Base-by-base conservation (phyloP, 164 flowering plant genomes). In the Santalum album region DNA sequence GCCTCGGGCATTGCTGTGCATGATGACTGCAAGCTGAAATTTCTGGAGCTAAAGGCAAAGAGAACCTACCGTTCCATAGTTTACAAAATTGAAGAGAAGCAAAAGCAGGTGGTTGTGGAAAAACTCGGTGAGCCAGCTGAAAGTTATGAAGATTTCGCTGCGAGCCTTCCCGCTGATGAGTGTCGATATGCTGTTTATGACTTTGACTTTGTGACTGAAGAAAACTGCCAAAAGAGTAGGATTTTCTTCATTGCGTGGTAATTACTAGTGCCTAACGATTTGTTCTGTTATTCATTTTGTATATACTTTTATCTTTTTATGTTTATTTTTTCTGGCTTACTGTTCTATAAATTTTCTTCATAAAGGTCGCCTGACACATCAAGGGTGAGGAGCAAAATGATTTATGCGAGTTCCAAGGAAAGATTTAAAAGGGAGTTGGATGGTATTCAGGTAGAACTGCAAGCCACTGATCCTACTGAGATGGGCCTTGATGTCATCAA, bases 311-410 rank as follows among this genome's bases (percentile, higher is more conserved):
- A n/a, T n/a, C n/a, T 43, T 43, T 5, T 43, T 38, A 9, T 2
- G 42, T 15, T 38, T 29, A 3, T 9, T 9, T 29, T 29, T 29
- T 9, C 34, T 22, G 0, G 10, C n/a, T n/a, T n/a, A n/a, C n/a
- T n/a, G n/a, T n/a, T n/a, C n/a, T n/a, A 24, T 51, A 46, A 46
- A 23, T 6, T 10, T 7, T 53, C 19, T n/a, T n/a, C n/a, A 25
- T 44, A 44, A 39, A 79, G 84, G 84, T 74, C 69, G 29, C 84
- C 84, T 27, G 84, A 79, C 56, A 60, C 65, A 2, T 46, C 84
- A 2, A 67, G 78, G 64, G 79, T 79, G 63, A 79, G 84, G 60
- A 78, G 72, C 69, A 78, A 78, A 67, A 78, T 78, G 83, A 72
- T 78, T 50, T 78, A 78, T 56, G 82, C 82, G 12, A 75, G 78